Percentiles rank a stretch among this genome's conserved stretches.
These are phyloP conservation scores for Trichoderma polysporum DNA, from an alignment of 2,329 filamentous ascomycete species.

Conservation along the genomic window DNA sequence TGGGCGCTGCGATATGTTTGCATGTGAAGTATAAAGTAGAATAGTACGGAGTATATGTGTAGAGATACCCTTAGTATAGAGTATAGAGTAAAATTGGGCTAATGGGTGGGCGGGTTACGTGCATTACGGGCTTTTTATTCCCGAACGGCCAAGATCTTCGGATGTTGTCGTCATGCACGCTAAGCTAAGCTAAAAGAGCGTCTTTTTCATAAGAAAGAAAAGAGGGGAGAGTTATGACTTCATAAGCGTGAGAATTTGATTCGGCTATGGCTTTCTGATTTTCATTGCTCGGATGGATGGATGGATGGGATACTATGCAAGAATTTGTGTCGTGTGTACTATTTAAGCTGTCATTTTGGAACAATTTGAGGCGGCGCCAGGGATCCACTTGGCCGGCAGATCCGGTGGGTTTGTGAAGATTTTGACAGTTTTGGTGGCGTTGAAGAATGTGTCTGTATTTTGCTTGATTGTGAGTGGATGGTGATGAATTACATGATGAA, in stretches of 20 bases:
- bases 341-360: not conserved
- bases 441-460: not conserved
- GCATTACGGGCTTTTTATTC: constrained; percentile 2
- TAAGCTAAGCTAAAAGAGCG: not conserved
- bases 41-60: not conserved
- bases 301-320: not conserved
- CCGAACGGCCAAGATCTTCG: constrained; percentile 9
- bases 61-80: not conserved
- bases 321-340: no score
- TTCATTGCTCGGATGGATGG: not conserved
- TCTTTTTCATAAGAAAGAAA: not conserved
- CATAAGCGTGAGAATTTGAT: not conserved
- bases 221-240: not conserved
- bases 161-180: constrained; percentile 6
- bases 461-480: not conserved
- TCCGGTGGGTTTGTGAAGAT: constrained; percentile 1
- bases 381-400: constrained; percentile 12
- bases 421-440: not conserved
- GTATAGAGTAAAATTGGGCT: no score
- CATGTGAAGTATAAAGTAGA: no score
- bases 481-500: not conserved
- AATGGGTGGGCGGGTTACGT: no score
- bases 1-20: no score
- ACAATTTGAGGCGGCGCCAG: not conserved
- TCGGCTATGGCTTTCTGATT: not conserved